Evolutionary conservation across 2,329 filamentous ascomycete genomes (phyloP).

Genomic region (Neocucurbitaria cava): DNA sequence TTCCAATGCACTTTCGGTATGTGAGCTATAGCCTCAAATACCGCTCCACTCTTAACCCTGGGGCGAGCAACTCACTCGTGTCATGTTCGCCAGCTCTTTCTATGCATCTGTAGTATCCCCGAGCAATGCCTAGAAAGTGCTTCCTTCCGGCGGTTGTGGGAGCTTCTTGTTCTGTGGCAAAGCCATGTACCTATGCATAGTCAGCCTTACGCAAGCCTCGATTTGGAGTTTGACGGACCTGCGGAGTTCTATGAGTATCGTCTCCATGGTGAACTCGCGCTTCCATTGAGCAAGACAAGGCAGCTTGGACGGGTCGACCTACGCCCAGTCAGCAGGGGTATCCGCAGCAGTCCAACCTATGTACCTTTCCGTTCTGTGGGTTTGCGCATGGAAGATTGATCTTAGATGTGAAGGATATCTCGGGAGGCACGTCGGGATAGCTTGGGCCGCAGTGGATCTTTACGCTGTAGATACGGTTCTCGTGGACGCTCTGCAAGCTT

Average conservation of each 20-base stretch:
- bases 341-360: slow-evolving; percentile 5
- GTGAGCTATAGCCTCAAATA: slow-evolving; percentile 8
- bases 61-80: not conserved
- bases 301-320: slow-evolving; percentile 84
- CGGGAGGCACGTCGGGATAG: slow-evolving; percentile 89
- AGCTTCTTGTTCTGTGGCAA: slow-evolving; percentile 92
- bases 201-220: slow-evolving; percentile 8
- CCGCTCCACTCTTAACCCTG: not conserved
- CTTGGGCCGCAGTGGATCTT: slow-evolving; percentile 92
- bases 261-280: slow-evolving; percentile 94
- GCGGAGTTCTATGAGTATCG: slow-evolving; percentile 83
- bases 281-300: slow-evolving; percentile 90
- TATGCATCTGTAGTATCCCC: not conserved
- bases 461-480: slow-evolving; percentile 98
- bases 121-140: slow-evolving; percentile 57
- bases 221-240: slow-evolving; percentile 59
- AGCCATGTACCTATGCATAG: slow-evolving; percentile 80
- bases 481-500: slow-evolving; percentile 77
- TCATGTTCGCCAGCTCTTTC: not conserved
- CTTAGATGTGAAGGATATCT: slow-evolving; percentile 90
- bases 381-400: slow-evolving; percentile 98
- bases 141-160: slow-evolving; percentile 88
- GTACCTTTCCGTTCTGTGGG: slow-evolving; percentile 74
- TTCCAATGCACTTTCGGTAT: slow-evolving; percentile 35
- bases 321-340: slow-evolving; percentile 15